Conservation (phyloP, 208 protist genomes). For the Acanthamoeba royreba region DNA sequence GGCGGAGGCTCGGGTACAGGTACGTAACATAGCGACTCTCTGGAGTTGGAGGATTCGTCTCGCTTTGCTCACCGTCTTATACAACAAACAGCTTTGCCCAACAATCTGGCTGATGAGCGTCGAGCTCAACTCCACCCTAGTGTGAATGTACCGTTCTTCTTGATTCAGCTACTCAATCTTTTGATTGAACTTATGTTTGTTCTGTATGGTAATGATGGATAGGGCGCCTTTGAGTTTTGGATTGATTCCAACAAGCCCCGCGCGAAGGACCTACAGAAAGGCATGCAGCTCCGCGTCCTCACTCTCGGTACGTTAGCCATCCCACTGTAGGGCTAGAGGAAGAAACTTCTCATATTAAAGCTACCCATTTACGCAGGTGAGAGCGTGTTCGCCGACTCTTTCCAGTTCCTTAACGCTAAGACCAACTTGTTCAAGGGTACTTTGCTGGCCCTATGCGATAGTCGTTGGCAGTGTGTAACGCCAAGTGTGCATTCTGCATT, state of each 20-base stretch:
- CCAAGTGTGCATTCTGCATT: too few relatives aligned
- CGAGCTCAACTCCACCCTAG: neutral
- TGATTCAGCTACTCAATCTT: too few relatives aligned
- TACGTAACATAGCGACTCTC: too few relatives aligned
- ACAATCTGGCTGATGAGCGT: neutral
- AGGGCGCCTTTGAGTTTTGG: constrained; percentile 1
- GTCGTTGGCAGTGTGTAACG: too few relatives aligned
- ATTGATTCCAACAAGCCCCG: neutral
- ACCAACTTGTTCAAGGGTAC: neutral
- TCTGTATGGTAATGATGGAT: neutral
- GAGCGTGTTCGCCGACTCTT: neutral
- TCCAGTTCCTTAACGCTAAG: constrained; percentile 26
- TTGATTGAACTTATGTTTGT: too few relatives aligned
- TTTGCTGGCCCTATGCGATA: too few relatives aligned
- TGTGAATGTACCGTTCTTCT: too few relatives aligned
- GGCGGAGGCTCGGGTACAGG: neutral
- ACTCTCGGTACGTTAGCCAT: too few relatives aligned
- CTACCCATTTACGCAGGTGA: too few relatives aligned
- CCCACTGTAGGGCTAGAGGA: too few relatives aligned
- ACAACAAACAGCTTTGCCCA: neutral
- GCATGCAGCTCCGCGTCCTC: neutral
- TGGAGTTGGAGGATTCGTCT: too few relatives aligned
- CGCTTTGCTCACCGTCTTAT: neutral
- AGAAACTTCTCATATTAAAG: too few relatives aligned
- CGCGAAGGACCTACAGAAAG: neutral